A percentile compares a stretch with the other conserved stretches of the same genome.
Conservation (phyloP, 805 yeast genomes). For the Metschnikowia similis region DNA sequence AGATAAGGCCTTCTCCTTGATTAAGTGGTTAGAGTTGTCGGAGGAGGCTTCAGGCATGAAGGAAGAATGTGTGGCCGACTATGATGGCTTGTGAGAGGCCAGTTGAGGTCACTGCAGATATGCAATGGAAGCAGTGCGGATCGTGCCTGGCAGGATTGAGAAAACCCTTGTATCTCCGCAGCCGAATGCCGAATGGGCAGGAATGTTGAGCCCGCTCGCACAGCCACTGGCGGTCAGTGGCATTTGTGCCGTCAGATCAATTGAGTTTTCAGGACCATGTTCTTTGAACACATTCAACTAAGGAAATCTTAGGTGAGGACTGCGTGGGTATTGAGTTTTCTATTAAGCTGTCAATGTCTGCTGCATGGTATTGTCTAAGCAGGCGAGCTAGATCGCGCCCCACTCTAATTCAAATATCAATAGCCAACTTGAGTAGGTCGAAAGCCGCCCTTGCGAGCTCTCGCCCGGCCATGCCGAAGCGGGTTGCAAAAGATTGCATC, state of each 20-base stretch:
- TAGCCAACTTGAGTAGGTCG: not conserved
- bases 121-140: not conserved
- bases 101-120: not conserved
- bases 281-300: no score
- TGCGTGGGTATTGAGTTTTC: no score
- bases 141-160: not conserved
- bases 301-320: no score
- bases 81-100: conserved; percentile 14
- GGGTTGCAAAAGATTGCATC: no score
- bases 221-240: not conserved
- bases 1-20: conserved; percentile 37
- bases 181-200: not conserved
- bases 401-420: no score
- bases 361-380: no score
- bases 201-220: not conserved
- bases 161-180: no score
- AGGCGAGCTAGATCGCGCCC: no score
- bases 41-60: conserved; percentile 60
- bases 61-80: conserved; percentile 42
- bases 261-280: no score
- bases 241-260: no score
- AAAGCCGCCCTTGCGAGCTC: not conserved
- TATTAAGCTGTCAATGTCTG: no score
- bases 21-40: conserved; percentile 63
- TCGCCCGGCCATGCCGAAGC: no score